These are phyloP conservation scores for Lotmaria passim DNA, from an alignment of 208 protist species.

Conservation along the genomic window DNA sequence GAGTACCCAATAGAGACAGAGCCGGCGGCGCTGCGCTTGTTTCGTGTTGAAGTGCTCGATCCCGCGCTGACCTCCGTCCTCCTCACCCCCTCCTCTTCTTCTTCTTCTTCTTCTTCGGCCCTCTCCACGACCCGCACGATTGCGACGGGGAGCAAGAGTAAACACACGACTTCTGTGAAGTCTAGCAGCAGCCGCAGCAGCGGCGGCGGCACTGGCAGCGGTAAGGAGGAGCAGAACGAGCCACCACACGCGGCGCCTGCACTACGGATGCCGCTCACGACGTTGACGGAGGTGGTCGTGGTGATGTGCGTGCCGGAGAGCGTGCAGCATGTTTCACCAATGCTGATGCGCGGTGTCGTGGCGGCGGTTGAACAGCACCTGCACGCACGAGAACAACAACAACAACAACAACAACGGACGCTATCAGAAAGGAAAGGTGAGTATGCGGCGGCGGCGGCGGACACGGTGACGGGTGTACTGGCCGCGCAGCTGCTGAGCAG, in stretches of 20 bases:
- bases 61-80: constrained; percentile 59
- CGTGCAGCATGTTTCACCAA: constrained; percentile 66
- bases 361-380: constrained; percentile 20
- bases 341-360: constrained; percentile 46
- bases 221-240: constrained; percentile 6
- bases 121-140: too few species aligned
- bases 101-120: too few species aligned
- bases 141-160: not conserved
- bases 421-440: not conserved
- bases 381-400: not conserved
- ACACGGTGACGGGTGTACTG: constrained; percentile 30
- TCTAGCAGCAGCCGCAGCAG: not conserved
- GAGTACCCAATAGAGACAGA: constrained; percentile 67
- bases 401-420: not conserved
- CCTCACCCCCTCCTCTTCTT: not conserved
- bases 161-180: not conserved
- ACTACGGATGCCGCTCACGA: constrained; percentile 44
- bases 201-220: not conserved
- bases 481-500: constrained; percentile 51
- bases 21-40: constrained; percentile 54
- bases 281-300: constrained; percentile 68
- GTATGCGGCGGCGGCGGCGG: not conserved
- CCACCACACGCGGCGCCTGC: constrained; percentile 1
- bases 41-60: constrained; percentile 68
- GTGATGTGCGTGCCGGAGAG: constrained; percentile 73